Evolutionary conservation across 1,284 basidiomycete species (phyloP), one percentile per base, ranked within the genome.

Genomic region (Cryptococcus sp.): DNA sequence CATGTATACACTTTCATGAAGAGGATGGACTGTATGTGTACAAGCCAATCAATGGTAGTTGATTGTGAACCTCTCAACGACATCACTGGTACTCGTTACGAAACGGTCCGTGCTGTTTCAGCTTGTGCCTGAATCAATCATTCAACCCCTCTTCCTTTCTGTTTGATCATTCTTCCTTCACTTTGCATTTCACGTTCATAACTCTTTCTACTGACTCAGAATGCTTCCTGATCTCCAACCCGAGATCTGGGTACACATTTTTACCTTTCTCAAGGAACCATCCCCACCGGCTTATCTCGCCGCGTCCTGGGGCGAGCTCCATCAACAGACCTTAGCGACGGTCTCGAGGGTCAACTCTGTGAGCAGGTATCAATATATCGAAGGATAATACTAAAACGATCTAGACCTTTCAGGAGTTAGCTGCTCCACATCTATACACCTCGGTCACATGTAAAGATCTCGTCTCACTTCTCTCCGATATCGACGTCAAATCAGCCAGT

Each of bases 251-350:
- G 38, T 2, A 10, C 38, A n/a, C 10, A 41, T 41, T n/a, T 10
- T 41, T 41, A 41, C 38, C 38, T 41, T 10, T n/a, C n/a, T 41
- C 10, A 10, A 41, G 2, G 10, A 37, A 43, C 33, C 55, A 52
- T 43, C 49, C 47, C 23, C 50, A 57, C 37, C 55, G 50, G 30
- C 53, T 55, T 44, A 10, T 10, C 10, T 1, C 10, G 10, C 10
- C 10, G 38, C 10, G 10, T 10, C 10, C n/a, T 41, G 38, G 38
- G 10, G 2, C n/a, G 38, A 41, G 10, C 38, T 41, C 38, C 38
- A 41, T 41, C 38, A 41, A 41, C 38, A 41, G 10, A n/a, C 10
- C 2, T 41, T 41, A 2, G n/a, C 38, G 2, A n/a, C n/a, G 10
- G 38, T n/a, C 2, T 41, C 10, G 10, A 41, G 38, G n/a, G 38